These are phyloP conservation scores for Nephelium lappaceum DNA, from an alignment of 345 rosid species.

Conservation along the genomic window DNA sequence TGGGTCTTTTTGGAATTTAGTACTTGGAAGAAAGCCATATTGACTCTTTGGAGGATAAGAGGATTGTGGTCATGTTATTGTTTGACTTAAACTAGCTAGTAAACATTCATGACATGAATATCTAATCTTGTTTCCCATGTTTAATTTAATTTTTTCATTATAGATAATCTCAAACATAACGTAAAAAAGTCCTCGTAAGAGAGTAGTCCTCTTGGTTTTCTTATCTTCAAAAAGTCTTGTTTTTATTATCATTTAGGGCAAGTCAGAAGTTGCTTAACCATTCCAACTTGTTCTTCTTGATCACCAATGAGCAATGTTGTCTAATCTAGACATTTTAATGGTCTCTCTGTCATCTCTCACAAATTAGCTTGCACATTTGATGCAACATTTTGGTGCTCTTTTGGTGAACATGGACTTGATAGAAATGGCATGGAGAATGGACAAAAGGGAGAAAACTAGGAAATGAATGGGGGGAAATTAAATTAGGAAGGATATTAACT, in stretches of 20 bases:
- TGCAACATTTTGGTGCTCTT: neutral
- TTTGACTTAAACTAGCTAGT: constrained; percentile 22
- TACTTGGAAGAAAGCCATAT: constrained; percentile 28
- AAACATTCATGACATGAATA: constrained; percentile 6
- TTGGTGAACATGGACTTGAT: neutral
- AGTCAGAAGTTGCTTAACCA: constrained; percentile 32
- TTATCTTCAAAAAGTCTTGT: constrained; percentile 3
- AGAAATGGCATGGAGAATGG: neutral
- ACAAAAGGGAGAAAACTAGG: neutral
- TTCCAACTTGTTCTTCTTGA: constrained; percentile 13
- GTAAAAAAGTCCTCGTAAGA: too few species aligned
- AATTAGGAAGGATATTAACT: neutral
- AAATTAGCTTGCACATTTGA: neutral
- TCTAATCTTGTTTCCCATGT: constrained; percentile 31
- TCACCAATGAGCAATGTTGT: neutral
- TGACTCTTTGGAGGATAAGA: constrained; percentile 23
- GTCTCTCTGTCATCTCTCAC: neutral
- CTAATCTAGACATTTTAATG: neutral
- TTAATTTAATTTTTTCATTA: constrained; percentile 11
- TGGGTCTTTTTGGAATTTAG: constrained; percentile 28
- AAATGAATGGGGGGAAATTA: neutral
- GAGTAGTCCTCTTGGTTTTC: constrained; percentile 3
- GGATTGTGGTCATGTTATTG: constrained; percentile 8
- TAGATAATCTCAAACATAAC: too few species aligned
- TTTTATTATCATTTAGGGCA: constrained; percentile 27